Conservation (phyloP, 2,329 filamentous ascomycete genomes). For the Arthrobotrys entomopaga region DNA sequence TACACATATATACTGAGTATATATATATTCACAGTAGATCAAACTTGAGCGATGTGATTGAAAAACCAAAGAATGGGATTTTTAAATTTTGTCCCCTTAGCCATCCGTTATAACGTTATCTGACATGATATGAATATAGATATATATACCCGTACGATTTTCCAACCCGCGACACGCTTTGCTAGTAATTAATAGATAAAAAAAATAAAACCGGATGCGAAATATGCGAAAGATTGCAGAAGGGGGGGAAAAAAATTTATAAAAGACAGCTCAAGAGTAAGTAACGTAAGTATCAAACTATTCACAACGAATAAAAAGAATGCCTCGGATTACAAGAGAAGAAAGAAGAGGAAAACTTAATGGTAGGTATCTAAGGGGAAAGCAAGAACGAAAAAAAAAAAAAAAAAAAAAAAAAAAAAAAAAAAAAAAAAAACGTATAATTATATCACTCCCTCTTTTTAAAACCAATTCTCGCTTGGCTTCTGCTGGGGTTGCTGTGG, state of each 20-base stretch:
- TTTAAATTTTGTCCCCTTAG: no score
- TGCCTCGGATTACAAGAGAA: neutral
- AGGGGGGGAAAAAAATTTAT: neutral
- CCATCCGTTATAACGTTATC: no score
- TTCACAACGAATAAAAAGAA: conserved; percentile 24
- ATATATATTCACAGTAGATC: no score
- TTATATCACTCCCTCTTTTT: conserved; percentile 2
- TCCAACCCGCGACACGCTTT: no score
- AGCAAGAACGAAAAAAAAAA: neutral
- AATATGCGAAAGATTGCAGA: neutral
- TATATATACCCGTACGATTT: no score
- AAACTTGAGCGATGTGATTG: no score
- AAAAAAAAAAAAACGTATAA: neutral
- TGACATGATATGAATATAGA: no score
- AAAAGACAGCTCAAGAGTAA: neutral
- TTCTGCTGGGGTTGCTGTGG: conserved; percentile 35
- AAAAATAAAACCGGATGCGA: neutral
- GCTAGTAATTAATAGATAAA: neutral
- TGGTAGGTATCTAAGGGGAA: neutral
- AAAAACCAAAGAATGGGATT: no score
- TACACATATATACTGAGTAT: no score
- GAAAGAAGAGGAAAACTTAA: neutral
- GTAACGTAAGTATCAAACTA: conserved; percentile 12
- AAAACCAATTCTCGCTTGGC: conserved; percentile 53
- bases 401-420: neutral